Base-by-base conservation (phyloP, 345 rosid species). In the Noccaea caerulescens region DNA sequence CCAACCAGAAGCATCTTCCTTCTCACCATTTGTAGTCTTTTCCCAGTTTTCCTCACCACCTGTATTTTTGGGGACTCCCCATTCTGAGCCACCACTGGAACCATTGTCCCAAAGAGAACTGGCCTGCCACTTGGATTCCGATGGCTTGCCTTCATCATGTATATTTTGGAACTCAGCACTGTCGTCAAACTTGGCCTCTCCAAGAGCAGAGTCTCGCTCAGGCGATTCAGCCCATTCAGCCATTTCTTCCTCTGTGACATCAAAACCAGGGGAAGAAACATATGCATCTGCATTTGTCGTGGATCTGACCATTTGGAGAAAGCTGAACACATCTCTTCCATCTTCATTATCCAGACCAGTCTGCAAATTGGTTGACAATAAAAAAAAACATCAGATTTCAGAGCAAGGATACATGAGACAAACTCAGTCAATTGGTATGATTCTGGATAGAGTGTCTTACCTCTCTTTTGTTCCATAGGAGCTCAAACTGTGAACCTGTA, bases 401-500 rank as follows among this genome's bases (percentile, higher is more conserved):
- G 56, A 13, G 8, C 39, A 59, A 65, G 23, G 34, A 42, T 16
- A 39, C 10, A 50, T 34, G 27, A 63, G 71, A 50, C 25, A 69
- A 54, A 20, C 32, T 63, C 41, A 70, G 49, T 38, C 44, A 64
- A 46, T 37, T 56, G 38, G 57, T 43, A 44, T 10, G 32, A 20
- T 50, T 41, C 25, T 6, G 25, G 72, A 23, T 68, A 51, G 68
- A 51, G 38, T 41, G 44, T 38, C 23, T 41, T 66, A 82, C 89
- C 85, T 84, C 86, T 60, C 84, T 77, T 57, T 75, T 69, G 73
- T 82, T 84, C 95, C 90, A 91, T 0, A 94, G 82, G 37, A 94
- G 32, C 67, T 94, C 98, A 79, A 94, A 94, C 30, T 79, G 80
- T 33, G 98, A 85, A 27, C 99, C 99, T 41, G 99, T 94, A 52